Conservation (phyloP, 345 rosid species). For the Brassica rapa region DNA sequence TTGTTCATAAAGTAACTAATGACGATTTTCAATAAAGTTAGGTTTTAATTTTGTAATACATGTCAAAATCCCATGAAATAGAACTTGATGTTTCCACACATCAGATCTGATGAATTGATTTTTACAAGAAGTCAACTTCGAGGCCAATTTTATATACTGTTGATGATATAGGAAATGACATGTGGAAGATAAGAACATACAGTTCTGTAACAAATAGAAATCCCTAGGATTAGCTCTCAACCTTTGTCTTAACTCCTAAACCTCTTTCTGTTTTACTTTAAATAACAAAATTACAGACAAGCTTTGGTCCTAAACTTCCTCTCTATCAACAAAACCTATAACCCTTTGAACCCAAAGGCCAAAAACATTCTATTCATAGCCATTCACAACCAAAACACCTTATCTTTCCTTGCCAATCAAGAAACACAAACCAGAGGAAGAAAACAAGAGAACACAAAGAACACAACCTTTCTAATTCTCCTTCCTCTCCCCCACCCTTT, state of each 20-base stretch:
- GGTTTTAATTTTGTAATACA: background rate
- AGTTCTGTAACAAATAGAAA: slow-evolving; percentile 13
- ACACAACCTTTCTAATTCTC: slow-evolving; percentile 32
- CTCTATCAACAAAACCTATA: slow-evolving; percentile 34
- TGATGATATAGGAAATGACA: background rate
- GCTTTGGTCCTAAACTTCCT: slow-evolving; percentile 40
- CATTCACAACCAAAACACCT: slow-evolving; percentile 38
- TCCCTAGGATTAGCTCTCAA: slow-evolving; percentile 24
- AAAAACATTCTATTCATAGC: slow-evolving; percentile 41
- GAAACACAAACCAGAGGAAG: slow-evolving; percentile 41
- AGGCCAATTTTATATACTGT: background rate
- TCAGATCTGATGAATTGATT: background rate
- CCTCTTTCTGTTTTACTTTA: slow-evolving; percentile 29
- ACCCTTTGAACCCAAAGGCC: slow-evolving; percentile 30
- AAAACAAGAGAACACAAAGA: slow-evolving; percentile 15
- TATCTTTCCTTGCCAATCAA: slow-evolving; percentile 37
- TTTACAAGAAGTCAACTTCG: background rate
- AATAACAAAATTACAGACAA: slow-evolving; percentile 34
- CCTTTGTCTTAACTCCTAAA: slow-evolving; percentile 40
- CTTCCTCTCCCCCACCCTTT: slow-evolving; percentile 25
- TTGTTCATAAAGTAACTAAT: background rate
- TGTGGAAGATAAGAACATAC: slow-evolving; percentile 12
- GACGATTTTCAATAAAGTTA: background rate
- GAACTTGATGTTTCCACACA: background rate
- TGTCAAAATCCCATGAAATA: background rate